Percentiles rank a stretch among this genome's conserved stretches.
These are phyloP conservation scores for Mycena vulgaris DNA, from an alignment of 768 basidiomycete genomes.

Conservation along the genomic window DNA sequence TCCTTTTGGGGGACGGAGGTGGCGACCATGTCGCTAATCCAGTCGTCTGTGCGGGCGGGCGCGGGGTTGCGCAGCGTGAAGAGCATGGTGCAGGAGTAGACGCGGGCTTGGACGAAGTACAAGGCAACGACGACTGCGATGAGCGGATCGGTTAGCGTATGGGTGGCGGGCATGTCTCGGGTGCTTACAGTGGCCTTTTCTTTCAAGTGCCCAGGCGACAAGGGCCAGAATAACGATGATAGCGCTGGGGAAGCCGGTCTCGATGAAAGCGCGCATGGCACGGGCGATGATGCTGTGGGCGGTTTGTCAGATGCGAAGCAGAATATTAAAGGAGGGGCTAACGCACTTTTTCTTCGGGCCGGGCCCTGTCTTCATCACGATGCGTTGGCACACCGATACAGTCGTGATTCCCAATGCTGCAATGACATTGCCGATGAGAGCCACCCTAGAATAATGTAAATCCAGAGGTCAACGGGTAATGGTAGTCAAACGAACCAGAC, in stretches of 20 bases:
- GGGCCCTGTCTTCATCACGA: constrained; percentile 5
- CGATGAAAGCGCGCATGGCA: constrained; percentile 24
- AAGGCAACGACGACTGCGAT: constrained; percentile 27
- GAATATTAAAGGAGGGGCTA: not conserved
- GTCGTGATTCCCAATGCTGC: constrained; percentile 25
- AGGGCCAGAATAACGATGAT: constrained; percentile 31
- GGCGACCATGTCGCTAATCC: constrained; percentile 23
- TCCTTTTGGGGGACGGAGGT: constrained; percentile 19
- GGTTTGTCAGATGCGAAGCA: not conserved
- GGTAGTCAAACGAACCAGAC: constrained; percentile 11
- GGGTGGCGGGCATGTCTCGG: too few species aligned
- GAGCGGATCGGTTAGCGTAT: not conserved
- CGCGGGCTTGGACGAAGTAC: constrained; percentile 31
- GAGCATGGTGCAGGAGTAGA: constrained; percentile 36
- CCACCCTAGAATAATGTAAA: constrained; percentile 7
- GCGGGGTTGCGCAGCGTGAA: constrained; percentile 16
- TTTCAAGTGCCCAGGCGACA: constrained; percentile 24
- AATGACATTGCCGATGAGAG: constrained; percentile 30
- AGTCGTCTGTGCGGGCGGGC: constrained; percentile 15
- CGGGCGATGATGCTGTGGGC: constrained; percentile 10
- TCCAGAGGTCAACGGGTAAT: not conserved
- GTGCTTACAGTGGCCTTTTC: constrained; percentile 24
- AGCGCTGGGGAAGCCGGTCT: constrained; percentile 31
- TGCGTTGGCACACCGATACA: constrained; percentile 33
- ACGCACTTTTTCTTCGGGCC: constrained; percentile 13